Evolutionary conservation across 202 grass and related monocot genomes (phyloP), one percentile per base, ranked within the genome.

Genomic region (Saccharum hybrid): DNA sequence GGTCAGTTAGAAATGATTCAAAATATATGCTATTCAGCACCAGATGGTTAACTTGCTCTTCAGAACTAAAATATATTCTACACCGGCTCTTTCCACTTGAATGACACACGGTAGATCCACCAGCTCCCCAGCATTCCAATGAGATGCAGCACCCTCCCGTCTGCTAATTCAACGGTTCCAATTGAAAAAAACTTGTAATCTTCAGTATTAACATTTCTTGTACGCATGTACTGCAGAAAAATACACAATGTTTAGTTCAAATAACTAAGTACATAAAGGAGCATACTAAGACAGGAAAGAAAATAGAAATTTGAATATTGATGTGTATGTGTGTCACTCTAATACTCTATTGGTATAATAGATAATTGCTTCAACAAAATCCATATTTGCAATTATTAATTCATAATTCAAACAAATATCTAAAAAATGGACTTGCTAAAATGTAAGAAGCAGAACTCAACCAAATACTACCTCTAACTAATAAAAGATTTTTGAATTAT

Each of bases 121-220:
- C 95, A 94, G 57, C 89, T 88, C 33, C 90, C 92, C 80, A 98
- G 75, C 60, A 94, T 79, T 84, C 92, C 95, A 73, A 98, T 74
- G 38, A 91, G n/a, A 84, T 84, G 87, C 37, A 98, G 72, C 81
- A 83, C 69, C 51, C 78, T 90, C 85, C 62, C 80, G 46, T 98
- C 87, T 49, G 33, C 70, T 74, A 88, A 68, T 85, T 93, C 88
- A 63, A 98, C 81, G 0, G 60, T 86, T 66, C 86, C 90, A 75
- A 81, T 82, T 82, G 90, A 93, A 65, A 94, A 83, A 48, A 98
- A 68, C 85, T 87, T 98, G 92, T 90, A 94, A 81, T 98, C 95
- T 71, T 91, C 45, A n/a, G 81, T 54, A 28, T 90, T 87, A 73
- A 98, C 79, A 86, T 94, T 98, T 79, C 77, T 94, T 68, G 91